Conservation (phyloP, 495 filamentous ascomycete species). For the Tuber magnatum region DNA sequence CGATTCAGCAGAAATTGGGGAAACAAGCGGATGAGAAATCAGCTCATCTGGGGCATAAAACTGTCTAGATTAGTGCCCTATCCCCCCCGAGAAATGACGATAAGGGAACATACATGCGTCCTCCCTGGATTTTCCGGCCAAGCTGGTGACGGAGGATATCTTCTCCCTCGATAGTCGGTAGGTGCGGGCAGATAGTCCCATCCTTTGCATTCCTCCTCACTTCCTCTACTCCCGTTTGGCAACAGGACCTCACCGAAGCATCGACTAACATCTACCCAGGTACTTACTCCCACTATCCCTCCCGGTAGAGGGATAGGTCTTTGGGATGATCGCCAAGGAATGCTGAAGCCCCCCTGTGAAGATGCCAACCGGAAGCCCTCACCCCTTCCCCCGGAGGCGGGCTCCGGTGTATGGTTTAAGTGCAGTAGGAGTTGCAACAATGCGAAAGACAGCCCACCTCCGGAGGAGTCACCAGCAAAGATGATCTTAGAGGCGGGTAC, state of each 20-base stretch:
- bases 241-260: conserved; percentile 45
- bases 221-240: conserved; percentile 59
- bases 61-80: conserved; percentile 49
- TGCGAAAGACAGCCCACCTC: conserved; percentile 65
- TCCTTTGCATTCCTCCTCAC: conserved; percentile 52
- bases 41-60: conserved; percentile 60
- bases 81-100: not conserved
- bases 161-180: conserved; percentile 37
- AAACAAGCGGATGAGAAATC: conserved; percentile 67
- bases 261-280: conserved; percentile 73
- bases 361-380: conserved; percentile 14
- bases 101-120: conserved; percentile 9
- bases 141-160: conserved; percentile 51
- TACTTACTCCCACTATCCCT: conserved; percentile 56
- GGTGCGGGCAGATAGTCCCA: conserved; percentile 69
- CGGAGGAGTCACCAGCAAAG: conserved; percentile 79
- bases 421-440: conserved; percentile 70
- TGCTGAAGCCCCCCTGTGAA: not conserved
- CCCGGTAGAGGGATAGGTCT: conserved; percentile 60
- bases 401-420: conserved; percentile 49
- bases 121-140: conserved; percentile 57
- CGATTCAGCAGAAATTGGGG: conserved; percentile 55
- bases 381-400: conserved; percentile 10
- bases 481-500: conserved; percentile 65
- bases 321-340: conserved; percentile 54